phyloP scores from a whole-genome alignment of 306 rosid genomes.

The Inga oerstediana region DNA sequence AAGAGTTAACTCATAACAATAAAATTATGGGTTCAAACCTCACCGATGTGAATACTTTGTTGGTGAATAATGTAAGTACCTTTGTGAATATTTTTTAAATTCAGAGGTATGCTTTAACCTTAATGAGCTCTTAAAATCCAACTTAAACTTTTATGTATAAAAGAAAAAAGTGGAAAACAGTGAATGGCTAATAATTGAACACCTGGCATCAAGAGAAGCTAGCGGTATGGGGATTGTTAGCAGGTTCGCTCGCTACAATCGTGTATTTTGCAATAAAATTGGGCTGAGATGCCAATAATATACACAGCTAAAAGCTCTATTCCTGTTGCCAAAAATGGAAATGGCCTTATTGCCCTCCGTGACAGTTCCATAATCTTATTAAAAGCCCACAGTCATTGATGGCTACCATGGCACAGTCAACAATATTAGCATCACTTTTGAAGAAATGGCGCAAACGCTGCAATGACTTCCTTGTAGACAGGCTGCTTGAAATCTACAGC shows the following conservation, averaged over 20 bases:
- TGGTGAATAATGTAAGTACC: too few species aligned
- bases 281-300: not conserved
- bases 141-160: too few species aligned
- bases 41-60: too few species aligned
- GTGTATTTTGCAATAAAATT: not conserved
- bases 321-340: not conserved
- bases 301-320: not conserved
- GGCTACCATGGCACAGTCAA: not conserved
- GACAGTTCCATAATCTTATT: not conserved
- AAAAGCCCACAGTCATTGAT: not conserved
- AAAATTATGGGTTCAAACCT: too few species aligned
- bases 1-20: too few species aligned
- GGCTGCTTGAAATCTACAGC: slow-evolving; percentile 92
- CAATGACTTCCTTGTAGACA: slow-evolving; percentile 77
- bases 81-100: too few species aligned
- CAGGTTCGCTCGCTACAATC: not conserved
- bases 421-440: slow-evolving; percentile 30
- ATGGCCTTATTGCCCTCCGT: not conserved
- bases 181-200: not conserved
- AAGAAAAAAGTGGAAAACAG: not conserved
- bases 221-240: not conserved
- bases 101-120: rapidly evolving
- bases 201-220: not conserved
- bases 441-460: slow-evolving; percentile 63
- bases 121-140: rapidly evolving